These are phyloP conservation scores for Ramichloridium luteum DNA, from an alignment of 2,329 filamentous ascomycete genomes.

Conservation along the genomic window DNA sequence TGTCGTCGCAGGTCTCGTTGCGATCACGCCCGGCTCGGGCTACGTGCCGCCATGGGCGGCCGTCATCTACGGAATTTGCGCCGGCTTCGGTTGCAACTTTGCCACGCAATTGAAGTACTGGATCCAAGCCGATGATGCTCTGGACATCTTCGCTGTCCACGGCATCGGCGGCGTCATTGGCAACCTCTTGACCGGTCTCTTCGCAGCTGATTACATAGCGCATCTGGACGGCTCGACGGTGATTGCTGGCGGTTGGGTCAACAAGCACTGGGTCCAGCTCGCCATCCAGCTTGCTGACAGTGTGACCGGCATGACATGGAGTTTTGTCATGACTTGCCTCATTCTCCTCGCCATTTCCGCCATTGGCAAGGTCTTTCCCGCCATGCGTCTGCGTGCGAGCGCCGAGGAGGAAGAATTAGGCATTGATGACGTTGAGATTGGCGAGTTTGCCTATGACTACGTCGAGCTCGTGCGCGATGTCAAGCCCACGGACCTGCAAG, in stretches of 20 bases:
- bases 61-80: slow-evolving; percentile 64
- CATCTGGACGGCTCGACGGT: slow-evolving; percentile 57
- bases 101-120: slow-evolving; percentile 85
- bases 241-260: slow-evolving; percentile 70
- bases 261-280: slow-evolving; percentile 72
- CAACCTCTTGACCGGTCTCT: slow-evolving; percentile 68
- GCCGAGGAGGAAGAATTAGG: slow-evolving; percentile 73
- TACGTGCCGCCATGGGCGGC: slow-evolving; percentile 78
- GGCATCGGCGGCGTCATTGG: slow-evolving; percentile 66
- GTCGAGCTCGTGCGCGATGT: slow-evolving; percentile 71
- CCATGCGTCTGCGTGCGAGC: slow-evolving; percentile 58
- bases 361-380: slow-evolving; percentile 66
- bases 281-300: slow-evolving; percentile 77
- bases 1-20: slow-evolving; percentile 74
- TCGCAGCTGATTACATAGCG: slow-evolving; percentile 74
- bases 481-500: slow-evolving; percentile 16
- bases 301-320: slow-evolving; percentile 61
- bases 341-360: slow-evolving; percentile 52
- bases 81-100: slow-evolving; percentile 71
- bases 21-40: slow-evolving; percentile 78
- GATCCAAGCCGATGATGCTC: slow-evolving; percentile 66
- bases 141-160: slow-evolving; percentile 82
- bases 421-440: slow-evolving; percentile 81
- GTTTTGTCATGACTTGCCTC: slow-evolving; percentile 62
- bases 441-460: slow-evolving; percentile 92